Evolutionary conservation across 2,329 filamentous ascomycete genomes (phyloP), one percentile per base, ranked within the genome.

Genomic region (Penicillium sp.): DNA sequence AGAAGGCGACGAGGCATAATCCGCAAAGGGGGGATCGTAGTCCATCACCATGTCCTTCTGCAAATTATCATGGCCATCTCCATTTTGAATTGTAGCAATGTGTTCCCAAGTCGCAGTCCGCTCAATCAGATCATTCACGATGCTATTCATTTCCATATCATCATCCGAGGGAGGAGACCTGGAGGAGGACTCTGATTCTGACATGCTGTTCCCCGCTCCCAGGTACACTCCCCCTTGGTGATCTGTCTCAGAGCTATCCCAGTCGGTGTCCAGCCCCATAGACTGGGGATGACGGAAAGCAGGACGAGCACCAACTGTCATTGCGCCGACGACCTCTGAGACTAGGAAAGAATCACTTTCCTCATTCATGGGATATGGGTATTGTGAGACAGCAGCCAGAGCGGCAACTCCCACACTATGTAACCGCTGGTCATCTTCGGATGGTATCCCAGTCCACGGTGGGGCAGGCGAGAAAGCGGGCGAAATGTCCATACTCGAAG

Each of bases 381-480:
- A 69, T 8, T 69, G 69, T 19, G 67, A 65, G 11, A 72, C 64
- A 8, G 69, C 67, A 53, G 69, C 66, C 16, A 73, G 62, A 53
- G 69, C 69, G 42, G 70, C 67, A 39, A 71, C 54, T 6, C 63
- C 67, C 33, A 65, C 58, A 49, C 67, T 62, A 53, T 63, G 64
- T 43, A 66, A 56, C 13, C 39, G 61, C 29, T 51, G 58, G 50
- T 67, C 63, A 39, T 62, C 57, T 8, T 63, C 54, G n/a, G 62
- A 58, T 14, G 58, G 45, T 55, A 65, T 61, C 13, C 27, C 52
- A 9, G 48, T 46, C 27, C 46, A 42, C n/a, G 43, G 42, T 11
- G 51, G 19, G 29, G 55, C 27, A 35, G 35, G 52, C n/a, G 39
- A 43, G 26, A 39, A 35, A 29, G 27, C 37, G 31, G 42, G 19